Conservation (phyloP, 2,329 filamentous ascomycete genomes). For the Fusarium praegraminearum region DNA sequence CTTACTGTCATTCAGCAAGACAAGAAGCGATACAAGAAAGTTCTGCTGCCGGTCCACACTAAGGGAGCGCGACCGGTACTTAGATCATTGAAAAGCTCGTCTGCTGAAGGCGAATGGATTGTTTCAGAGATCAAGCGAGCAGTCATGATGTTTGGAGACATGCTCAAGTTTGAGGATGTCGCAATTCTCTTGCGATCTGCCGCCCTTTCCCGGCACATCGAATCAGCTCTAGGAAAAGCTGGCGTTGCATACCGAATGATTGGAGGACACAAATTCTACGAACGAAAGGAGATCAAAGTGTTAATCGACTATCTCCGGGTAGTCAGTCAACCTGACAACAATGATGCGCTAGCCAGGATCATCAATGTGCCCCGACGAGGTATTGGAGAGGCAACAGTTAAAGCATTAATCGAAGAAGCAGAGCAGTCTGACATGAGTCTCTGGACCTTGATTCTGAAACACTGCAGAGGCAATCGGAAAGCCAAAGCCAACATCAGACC, state of each 20-base stretch:
- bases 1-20: slow-evolving; percentile 93
- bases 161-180: slow-evolving; percentile 81
- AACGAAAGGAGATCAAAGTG: slow-evolving; percentile 88
- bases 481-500: slow-evolving; percentile 64
- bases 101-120: slow-evolving; percentile 87
- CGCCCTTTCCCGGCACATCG: slow-evolving; percentile 84
- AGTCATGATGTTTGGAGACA: slow-evolving; percentile 75
- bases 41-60: slow-evolving; percentile 81
- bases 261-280: slow-evolving; percentile 89
- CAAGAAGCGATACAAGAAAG: slow-evolving; percentile 80
- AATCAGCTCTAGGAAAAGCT: slow-evolving; percentile 81
- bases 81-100: slow-evolving; percentile 76
- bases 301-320: slow-evolving; percentile 90
- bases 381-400: slow-evolving; percentile 83
- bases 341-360: slow-evolving; percentile 84
- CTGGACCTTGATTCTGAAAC: slow-evolving; percentile 76
- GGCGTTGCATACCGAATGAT: slow-evolving; percentile 94
- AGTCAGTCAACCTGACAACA: slow-evolving; percentile 85
- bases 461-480: slow-evolving; percentile 63
- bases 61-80: slow-evolving; percentile 85
- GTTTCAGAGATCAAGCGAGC: slow-evolving; percentile 83
- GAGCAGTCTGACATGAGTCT: slow-evolving; percentile 75
- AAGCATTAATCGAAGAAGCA: slow-evolving; percentile 79
- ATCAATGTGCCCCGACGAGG: slow-evolving; percentile 87
- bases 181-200: slow-evolving; percentile 90